A percentile compares a stretch with the other conserved stretches of the same genome.
phyloP scores from a whole-genome alignment of 148 eudicot species.

The Selenicereus undatus region DNA sequence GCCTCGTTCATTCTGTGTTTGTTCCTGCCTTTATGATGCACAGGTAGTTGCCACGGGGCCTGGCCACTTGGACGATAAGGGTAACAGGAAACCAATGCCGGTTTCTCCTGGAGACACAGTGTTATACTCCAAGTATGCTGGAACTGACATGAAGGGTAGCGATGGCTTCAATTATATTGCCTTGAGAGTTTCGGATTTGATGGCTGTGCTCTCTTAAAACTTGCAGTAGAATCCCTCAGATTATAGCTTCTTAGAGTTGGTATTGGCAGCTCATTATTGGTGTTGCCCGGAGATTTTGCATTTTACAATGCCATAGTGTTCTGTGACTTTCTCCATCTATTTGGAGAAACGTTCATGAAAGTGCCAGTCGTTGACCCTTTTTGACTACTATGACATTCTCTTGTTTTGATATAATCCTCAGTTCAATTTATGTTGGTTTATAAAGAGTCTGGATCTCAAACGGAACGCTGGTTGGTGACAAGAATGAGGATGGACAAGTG shows the following conservation, averaged over 20 bases:
- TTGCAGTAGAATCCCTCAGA: background rate
- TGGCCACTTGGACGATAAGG: conserved; percentile 70
- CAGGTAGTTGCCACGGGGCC: conserved; percentile 86
- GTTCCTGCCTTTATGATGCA: background rate
- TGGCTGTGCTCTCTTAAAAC: conserved; percentile 76
- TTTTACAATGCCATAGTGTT: background rate
- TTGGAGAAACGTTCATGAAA: background rate
- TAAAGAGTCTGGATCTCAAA: too few species aligned
- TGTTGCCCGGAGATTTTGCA: conserved; percentile 13
- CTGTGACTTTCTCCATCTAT: background rate
- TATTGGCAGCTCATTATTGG: conserved; percentile 2
- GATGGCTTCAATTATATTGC: conserved; percentile 77
- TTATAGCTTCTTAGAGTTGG: conserved; percentile 7
- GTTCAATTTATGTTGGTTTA: too few species aligned
- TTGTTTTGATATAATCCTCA: background rate
- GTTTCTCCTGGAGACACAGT: conserved; percentile 66
- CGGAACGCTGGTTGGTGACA: too few species aligned
- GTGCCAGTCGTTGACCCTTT: background rate
- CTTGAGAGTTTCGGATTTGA: conserved; percentile 65
- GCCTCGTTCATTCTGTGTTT: background rate
- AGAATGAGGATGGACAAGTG: too few species aligned
- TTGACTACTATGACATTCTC: background rate
- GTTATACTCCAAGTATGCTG: conserved; percentile 75
- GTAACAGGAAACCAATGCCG: conserved; percentile 54
- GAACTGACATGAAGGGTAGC: conserved; percentile 64